phyloP scores from a whole-genome alignment of 345 rosid species.

The Ailanthus altissimus region DNA sequence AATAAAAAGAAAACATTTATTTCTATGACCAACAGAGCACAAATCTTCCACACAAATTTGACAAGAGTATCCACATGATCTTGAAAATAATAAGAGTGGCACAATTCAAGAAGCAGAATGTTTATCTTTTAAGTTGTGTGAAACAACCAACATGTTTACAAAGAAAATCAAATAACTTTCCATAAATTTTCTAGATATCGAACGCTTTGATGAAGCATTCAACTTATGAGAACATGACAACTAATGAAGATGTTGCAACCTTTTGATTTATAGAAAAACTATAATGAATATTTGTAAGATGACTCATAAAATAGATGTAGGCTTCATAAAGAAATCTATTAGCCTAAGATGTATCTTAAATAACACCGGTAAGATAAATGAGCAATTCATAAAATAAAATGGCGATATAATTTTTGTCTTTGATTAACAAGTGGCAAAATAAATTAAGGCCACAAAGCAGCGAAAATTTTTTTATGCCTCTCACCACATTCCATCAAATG shows the following conservation, averaged over 20 bases:
- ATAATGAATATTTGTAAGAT: not conserved
- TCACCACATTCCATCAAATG: slow-evolving; percentile 47
- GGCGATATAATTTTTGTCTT: not conserved
- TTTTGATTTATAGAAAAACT: not conserved
- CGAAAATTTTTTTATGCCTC: slow-evolving; percentile 41
- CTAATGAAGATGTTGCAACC: not conserved
- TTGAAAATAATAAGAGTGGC: not conserved
- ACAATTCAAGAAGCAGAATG: not conserved
- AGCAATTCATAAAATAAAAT: not conserved
- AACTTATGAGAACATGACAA: not conserved
- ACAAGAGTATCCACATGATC: not conserved
- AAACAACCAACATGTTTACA: not conserved
- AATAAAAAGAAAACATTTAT: not conserved
- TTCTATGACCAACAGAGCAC: not conserved
- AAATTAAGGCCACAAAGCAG: slow-evolving; percentile 35
- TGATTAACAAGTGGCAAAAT: slow-evolving; percentile 17
- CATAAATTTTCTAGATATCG: not conserved
- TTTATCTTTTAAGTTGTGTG: too few species aligned
- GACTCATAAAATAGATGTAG: not conserved
- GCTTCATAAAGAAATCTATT: not conserved
- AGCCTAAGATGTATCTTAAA: not conserved
- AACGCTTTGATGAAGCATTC: not conserved
- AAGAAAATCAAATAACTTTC: not conserved
- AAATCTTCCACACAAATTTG: not conserved
- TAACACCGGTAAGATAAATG: not conserved